Percentiles rank a stretch among this genome's conserved stretches.
Evolutionary conservation across 1,284 basidiomycete species (phyloP).

Genomic region (Malassezia cuniculi): DNA sequence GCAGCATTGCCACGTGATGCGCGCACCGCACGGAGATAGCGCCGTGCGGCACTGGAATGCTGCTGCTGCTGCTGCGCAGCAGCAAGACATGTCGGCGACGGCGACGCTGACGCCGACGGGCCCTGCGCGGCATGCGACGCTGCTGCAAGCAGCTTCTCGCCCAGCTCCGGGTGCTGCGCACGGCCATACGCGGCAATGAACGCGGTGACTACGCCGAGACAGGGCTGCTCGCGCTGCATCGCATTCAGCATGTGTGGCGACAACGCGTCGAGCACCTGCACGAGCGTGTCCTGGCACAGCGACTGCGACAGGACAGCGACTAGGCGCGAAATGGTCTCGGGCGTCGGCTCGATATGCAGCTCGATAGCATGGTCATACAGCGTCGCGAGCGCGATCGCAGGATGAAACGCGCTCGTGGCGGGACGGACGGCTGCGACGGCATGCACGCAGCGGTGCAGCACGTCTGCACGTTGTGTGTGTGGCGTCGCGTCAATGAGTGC

Average conservation of each 20-base stretch:
- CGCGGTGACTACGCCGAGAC: conserved; percentile 1
- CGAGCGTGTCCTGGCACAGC: background rate
- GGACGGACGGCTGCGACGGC: too few species aligned
- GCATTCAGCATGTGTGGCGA: conserved; percentile 1
- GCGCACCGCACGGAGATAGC: too few species aligned
- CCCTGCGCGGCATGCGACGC: background rate
- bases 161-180: conserved; percentile 1
- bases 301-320: conserved; percentile 2
- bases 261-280: conserved; percentile 2
- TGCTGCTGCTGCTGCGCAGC: too few species aligned
- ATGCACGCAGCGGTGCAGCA: too few species aligned
- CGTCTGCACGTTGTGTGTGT: too few species aligned
- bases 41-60: too few species aligned
- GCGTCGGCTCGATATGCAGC: background rate
- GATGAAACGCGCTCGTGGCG: background rate
- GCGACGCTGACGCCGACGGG: too few species aligned
- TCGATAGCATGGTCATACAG: conserved; percentile 7
- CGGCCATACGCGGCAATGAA: conserved; percentile 9
- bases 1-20: too few species aligned
- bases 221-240: background rate
- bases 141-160: conserved; percentile 2
- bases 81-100: too few species aligned
- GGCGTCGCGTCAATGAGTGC: too few species aligned
- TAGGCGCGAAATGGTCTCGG: background rate
- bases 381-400: conserved; percentile 7